These are phyloP conservation scores for Umbelopsis sp. DNA, from an alignment of 192 early-diverging fungal genomes.

Conservation along the genomic window DNA sequence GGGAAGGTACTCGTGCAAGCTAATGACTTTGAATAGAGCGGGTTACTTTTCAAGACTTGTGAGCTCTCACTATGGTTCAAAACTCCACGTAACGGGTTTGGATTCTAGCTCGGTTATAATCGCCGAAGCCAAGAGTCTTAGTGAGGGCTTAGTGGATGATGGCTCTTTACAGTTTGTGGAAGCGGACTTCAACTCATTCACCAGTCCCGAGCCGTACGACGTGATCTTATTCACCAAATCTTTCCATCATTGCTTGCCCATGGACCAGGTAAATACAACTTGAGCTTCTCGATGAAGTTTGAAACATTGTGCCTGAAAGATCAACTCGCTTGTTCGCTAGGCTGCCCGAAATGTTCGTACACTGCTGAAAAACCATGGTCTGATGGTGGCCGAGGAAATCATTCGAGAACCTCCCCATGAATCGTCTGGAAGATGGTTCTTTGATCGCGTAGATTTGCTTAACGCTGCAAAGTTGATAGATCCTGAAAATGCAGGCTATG, in stretches of 20 bases:
- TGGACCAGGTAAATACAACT: background rate
- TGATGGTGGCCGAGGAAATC: slow-evolving; percentile 1
- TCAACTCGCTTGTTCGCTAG: background rate
- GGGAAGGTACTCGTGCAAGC: background rate
- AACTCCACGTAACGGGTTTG: background rate
- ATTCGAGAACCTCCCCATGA: background rate
- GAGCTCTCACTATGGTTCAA: slow-evolving; percentile 6
- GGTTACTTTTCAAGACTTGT: background rate
- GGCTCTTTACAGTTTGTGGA: background rate
- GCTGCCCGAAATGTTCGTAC: background rate
- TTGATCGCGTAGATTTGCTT: background rate
- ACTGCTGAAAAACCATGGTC: background rate
- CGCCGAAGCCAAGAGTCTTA: background rate
- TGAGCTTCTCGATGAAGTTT: too few species aligned
- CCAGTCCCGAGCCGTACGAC: background rate
- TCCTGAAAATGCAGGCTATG: background rate
- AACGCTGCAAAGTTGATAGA: background rate
- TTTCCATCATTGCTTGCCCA: slow-evolving; percentile 4
- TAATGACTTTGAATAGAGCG: background rate
- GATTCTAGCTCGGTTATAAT: background rate
- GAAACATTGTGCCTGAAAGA: too few species aligned
- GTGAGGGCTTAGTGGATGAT: background rate
- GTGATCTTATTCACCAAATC: slow-evolving; percentile 8
- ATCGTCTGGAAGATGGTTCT: background rate
- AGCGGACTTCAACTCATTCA: slow-evolving; percentile 4